phyloP scores from a whole-genome alignment of 2,329 filamentous ascomycete genomes.

The Rutstroemia sp. region DNA sequence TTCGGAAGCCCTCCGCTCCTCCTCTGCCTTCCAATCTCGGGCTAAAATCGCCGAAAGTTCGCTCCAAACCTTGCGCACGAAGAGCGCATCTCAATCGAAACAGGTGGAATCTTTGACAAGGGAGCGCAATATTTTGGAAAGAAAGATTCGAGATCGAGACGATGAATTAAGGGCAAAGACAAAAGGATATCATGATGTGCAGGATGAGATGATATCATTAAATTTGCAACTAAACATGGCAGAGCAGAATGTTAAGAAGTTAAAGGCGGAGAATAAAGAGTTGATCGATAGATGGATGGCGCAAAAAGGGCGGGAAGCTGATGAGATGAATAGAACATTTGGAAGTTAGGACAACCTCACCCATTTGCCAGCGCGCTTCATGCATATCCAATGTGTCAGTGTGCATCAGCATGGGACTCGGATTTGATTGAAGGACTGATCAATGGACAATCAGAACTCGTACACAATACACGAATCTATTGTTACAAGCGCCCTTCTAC shows the following conservation, averaged over 20 bases:
- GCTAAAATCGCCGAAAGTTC: conserved; percentile 57
- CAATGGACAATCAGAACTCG: not conserved
- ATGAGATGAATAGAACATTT: conserved; percentile 67
- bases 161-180: conserved; percentile 81
- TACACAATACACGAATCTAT: not conserved
- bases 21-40: conserved; percentile 57
- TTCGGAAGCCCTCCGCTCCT: conserved; percentile 67
- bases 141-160: conserved; percentile 70
- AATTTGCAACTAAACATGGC: conserved; percentile 84
- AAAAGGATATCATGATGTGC: conserved; percentile 77
- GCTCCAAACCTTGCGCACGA: conserved; percentile 53
- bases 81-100: conserved; percentile 51
- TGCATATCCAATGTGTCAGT: not conserved
- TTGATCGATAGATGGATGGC: conserved; percentile 89
- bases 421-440: not conserved
- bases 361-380: not conserved
- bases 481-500: not conserved
- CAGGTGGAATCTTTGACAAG: conserved; percentile 54
- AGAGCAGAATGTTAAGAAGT: conserved; percentile 64
- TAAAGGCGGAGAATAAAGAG: conserved; percentile 79
- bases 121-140: conserved; percentile 54
- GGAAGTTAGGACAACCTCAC: conserved; percentile 13
- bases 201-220: conserved; percentile 85
- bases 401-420: not conserved
- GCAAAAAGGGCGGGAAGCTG: conserved; percentile 76